Evolutionary conservation across 352 stramenopile species (phyloP), one percentile per base, ranked within the genome.

Genomic region (Chrysophaeum taylorii): DNA sequence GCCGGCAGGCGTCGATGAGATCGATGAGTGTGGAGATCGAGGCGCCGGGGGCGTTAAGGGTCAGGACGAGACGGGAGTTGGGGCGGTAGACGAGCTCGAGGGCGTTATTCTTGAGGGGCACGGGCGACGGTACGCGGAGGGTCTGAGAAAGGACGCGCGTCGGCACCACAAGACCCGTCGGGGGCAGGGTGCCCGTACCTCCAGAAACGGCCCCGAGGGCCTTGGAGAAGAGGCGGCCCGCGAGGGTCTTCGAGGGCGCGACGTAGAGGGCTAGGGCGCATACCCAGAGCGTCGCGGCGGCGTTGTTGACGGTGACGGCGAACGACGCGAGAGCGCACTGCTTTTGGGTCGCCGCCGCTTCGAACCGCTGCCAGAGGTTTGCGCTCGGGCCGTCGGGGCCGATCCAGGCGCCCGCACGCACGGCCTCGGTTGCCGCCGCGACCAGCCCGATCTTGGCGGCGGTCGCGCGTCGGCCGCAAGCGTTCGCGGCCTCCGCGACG

Each of bases 331-430:
- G 57, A 2, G 36, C 57, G 14, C 16, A 31, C 33, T 66, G 33
- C 33, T 33, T 16, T 1, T 21, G 7, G 12, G 27, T 2, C 33
- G 57, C 57, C 33, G 57, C 57, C 33, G 29, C 31, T 18, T 45
- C 33, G 57, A 38, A 5, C 12, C 31, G 33, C 5, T n/a, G 31
- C 57, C 57, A 66, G 2, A 66, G 57, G 1, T 66, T 36, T 2
- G 57, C 31, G 4, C 14, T 38, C 35, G 57, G 57, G 33, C 14
- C 27, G 2, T 2, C 5, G 12, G 4, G 15, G 33, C 57, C 57
- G 57, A 66, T 66, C 57, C 57, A 66, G 2, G 57, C 57, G 33
- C 57, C 57, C 57, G 57, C 57, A 23, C 36, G 31, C 12, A 66
- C 57, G 14, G 57, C 33, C 57, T 45, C 33, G 31, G n/a, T 18